Evolutionary conservation across 2,329 filamentous ascomycete genomes (phyloP).

Genomic region (Calonectria crousiana): DNA sequence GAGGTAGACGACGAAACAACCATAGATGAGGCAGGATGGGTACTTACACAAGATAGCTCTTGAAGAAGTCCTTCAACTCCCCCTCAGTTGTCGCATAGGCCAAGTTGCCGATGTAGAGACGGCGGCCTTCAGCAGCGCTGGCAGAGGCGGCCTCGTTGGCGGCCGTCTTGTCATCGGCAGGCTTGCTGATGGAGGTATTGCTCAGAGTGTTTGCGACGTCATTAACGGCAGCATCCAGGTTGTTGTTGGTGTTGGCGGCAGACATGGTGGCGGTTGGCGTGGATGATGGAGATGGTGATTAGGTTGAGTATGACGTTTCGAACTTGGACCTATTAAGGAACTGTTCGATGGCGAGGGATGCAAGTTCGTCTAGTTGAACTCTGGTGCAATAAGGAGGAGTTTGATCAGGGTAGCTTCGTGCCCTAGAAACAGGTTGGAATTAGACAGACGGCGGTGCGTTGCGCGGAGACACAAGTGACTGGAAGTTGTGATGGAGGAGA

Average conservation of each 20-base stretch:
- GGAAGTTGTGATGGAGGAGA: conserved; percentile 57
- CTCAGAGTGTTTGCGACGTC: conserved; percentile 81
- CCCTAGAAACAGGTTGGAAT: conserved; percentile 74
- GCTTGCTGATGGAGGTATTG: conserved; percentile 75
- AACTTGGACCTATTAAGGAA: conserved; percentile 54
- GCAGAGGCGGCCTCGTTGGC: conserved; percentile 93
- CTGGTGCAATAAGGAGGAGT: conserved; percentile 74
- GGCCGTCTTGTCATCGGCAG: conserved; percentile 68
- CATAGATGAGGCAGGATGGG: conserved; percentile 10
- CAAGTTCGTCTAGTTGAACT: conserved; percentile 67
- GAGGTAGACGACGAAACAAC: background rate
- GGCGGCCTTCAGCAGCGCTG: conserved; percentile 98
- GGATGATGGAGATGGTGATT: conserved; percentile 53
- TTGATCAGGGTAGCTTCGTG: conserved; percentile 86
- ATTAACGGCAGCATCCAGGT: conserved; percentile 76
- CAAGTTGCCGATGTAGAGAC: conserved; percentile 99
- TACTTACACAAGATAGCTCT: conserved; percentile 98
- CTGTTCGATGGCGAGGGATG: conserved; percentile 59
- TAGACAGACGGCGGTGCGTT: conserved; percentile 62
- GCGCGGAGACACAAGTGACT: conserved; percentile 61
- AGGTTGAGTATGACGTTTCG: conserved; percentile 60
- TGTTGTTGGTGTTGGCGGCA: conserved; percentile 60
- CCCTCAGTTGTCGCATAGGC: conserved; percentile 99
- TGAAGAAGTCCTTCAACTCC: conserved; percentile 99
- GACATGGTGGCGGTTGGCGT: conserved; percentile 79